Percentiles rank a stretch among this genome's conserved stretches.
phyloP scores from a whole-genome alignment of 805 yeast genomes.

The Jamesozyma jinghongensis region DNA sequence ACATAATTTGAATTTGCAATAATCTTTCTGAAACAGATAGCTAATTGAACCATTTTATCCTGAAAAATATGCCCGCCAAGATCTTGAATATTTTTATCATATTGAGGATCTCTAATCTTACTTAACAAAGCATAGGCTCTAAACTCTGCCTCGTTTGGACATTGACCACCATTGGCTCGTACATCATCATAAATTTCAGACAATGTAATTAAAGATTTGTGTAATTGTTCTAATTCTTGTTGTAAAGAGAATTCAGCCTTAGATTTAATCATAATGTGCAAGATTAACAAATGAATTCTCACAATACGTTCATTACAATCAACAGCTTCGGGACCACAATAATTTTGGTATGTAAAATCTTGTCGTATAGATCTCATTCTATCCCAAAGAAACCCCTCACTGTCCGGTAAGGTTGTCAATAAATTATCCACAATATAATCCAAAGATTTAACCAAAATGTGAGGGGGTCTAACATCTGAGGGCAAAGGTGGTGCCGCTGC shows the following conservation, averaged over 20 bases:
- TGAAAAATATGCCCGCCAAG: slow-evolving; percentile 50
- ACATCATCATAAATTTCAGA: slow-evolving; percentile 80
- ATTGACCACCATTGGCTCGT: slow-evolving; percentile 53
- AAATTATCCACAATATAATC: slow-evolving; percentile 60
- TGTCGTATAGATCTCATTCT: slow-evolving; percentile 93
- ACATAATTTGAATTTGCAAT: slow-evolving; percentile 53
- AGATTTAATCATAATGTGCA: slow-evolving; percentile 78
- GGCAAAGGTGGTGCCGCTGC: slow-evolving; percentile 98
- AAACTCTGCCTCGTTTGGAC: slow-evolving; percentile 88
- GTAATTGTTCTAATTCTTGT: slow-evolving; percentile 91
- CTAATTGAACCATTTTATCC: slow-evolving; percentile 55
- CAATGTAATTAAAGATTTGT: slow-evolving; percentile 80
- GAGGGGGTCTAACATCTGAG: slow-evolving; percentile 94
- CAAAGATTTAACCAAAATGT: slow-evolving; percentile 54
- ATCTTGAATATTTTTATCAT: slow-evolving; percentile 64
- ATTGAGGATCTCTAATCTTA: slow-evolving; percentile 75
- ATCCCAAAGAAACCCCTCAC: slow-evolving; percentile 93
- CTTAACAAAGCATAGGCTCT: slow-evolving; percentile 78
- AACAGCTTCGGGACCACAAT: slow-evolving; percentile 85
- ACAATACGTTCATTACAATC: slow-evolving; percentile 90
- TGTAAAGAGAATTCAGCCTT: slow-evolving; percentile 76
- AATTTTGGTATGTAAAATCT: slow-evolving; percentile 93
- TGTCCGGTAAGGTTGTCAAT: slow-evolving; percentile 61
- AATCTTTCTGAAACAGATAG: slow-evolving; percentile 58
- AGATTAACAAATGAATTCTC: slow-evolving; percentile 69